These are phyloP conservation scores for Musa beccarii DNA, from an alignment of 176 grass and related monocot genomes.

Conservation along the genomic window DNA sequence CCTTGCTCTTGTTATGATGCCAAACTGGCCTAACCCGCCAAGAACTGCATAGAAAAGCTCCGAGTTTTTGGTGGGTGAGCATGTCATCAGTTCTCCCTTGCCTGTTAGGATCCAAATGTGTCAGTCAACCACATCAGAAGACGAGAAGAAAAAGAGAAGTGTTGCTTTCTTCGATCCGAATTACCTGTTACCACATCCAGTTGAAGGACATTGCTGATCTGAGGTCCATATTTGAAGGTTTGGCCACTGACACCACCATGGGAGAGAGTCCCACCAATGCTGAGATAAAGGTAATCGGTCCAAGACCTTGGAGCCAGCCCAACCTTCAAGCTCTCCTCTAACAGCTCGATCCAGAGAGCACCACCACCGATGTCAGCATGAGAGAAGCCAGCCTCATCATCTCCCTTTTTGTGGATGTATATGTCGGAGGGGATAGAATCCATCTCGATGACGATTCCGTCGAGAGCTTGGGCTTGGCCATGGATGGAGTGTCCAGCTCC, in stretches of 20 bases:
- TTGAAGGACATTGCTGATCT: slow-evolving; percentile 80
- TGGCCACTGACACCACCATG: slow-evolving; percentile 88
- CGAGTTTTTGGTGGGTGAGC: slow-evolving; percentile 53
- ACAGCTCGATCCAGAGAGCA: slow-evolving; percentile 71
- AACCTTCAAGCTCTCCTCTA: slow-evolving; percentile 57
- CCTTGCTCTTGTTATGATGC: slow-evolving; percentile 82
- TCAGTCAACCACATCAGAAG: background rate
- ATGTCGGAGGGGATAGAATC: slow-evolving; percentile 38
- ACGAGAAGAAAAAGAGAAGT: slow-evolving; percentile 5
- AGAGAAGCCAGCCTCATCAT: background rate
- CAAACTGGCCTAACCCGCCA: slow-evolving; percentile 79
- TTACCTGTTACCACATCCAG: slow-evolving; percentile 79
- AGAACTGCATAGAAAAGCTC: slow-evolving; percentile 83
- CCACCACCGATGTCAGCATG: slow-evolving; percentile 73
- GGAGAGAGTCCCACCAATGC: slow-evolving; percentile 82
- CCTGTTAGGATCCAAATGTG: slow-evolving; percentile 30
- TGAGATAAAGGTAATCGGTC: slow-evolving; percentile 87
- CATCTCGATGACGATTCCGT: slow-evolving; percentile 77
- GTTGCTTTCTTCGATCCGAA: background rate
- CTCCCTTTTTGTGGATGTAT: slow-evolving; percentile 2
- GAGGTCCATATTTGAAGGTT: slow-evolving; percentile 87
- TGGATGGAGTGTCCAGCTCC: slow-evolving; percentile 74
- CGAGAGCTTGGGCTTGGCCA: slow-evolving; percentile 63
- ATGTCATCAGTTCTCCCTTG: slow-evolving; percentile 68
- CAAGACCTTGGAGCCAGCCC: slow-evolving; percentile 71